Evolutionary conservation across 805 yeast species (phyloP), one percentile per base, ranked within the genome.

Genomic region (Kodamaea laetipori): DNA sequence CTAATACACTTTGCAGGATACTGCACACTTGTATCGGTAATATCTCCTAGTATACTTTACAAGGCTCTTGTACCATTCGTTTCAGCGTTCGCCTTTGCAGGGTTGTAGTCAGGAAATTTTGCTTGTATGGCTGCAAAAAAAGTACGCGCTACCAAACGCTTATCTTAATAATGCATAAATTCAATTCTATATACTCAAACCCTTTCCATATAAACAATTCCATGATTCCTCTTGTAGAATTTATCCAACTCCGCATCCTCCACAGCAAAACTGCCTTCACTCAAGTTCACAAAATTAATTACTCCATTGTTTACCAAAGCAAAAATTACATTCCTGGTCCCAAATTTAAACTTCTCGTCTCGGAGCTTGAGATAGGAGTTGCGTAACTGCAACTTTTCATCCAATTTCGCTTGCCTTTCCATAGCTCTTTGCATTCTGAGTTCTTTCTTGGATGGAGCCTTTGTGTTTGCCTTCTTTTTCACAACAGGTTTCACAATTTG

Each of bases 251-350:
- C 53, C 1, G 15, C 9, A 27, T 39, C 45, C 11, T 47, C 41
- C 36, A 64, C 48, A 3, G 64, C 64, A 63, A 82, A 81, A 48
- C 76, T 77, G 5, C 77, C 73, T 48, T 76, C 78, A 4, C 76
- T 58, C 13, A 82, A 52, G 35, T 67, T 68, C n/a, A 80, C 68
- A 54, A 84, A 87, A 55, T 82, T 85, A 12, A 87, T 74, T 4
- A 87, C 71, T 0, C 96, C 96, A 52, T 78, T 73, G 57, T 86
- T 94, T 4, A 88, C 78, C 1, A 84, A 68, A 0, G 95, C 96
- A n/a, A 81, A 48, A 3, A 87, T 62, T 4, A 84, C 64, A 18
- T 69, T 71, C 15, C 80, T 61, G 45, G 70, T 59, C 0, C 92
- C 90, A 27, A 63, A 63, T 50, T 77, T 81, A 32, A 83, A 58